Percentiles rank a stretch among this genome's conserved stretches.
These are phyloP conservation scores for Hanseniaspora gamundiae DNA, from an alignment of 1,139 yeast genomes.

Conservation along the genomic window DNA sequence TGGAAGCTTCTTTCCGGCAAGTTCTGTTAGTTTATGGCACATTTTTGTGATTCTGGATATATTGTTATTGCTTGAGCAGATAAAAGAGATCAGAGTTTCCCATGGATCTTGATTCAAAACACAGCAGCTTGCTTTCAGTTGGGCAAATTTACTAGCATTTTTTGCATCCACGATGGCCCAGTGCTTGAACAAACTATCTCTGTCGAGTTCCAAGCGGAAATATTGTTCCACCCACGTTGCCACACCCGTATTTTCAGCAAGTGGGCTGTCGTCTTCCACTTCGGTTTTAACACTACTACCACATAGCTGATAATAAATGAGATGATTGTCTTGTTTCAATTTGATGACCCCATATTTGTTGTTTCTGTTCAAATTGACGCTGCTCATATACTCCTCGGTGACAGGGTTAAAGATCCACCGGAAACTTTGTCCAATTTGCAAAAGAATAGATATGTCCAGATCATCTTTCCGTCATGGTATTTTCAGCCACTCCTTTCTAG, in stretches of 20 bases:
- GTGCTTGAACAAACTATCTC: not conserved
- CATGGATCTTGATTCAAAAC: constrained; percentile 67
- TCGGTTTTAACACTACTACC: not conserved
- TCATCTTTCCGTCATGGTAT: not conserved
- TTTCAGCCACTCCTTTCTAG: not conserved
- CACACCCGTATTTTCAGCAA: not conserved
- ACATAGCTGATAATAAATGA: not conserved
- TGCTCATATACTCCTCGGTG: not conserved
- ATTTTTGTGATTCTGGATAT: constrained; percentile 86
- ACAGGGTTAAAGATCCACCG: not conserved
- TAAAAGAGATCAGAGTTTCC: constrained; percentile 84
- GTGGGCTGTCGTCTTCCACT: not conserved
- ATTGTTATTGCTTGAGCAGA: constrained; percentile 92
- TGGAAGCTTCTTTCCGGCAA: constrained; percentile 57
- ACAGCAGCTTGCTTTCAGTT: not conserved
- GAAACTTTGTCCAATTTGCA: constrained; percentile 2
- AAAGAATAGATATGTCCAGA: not conserved
- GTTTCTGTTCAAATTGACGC: not conserved
- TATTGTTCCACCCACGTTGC: not conserved
- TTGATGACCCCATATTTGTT: not conserved
- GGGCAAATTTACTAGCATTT: not conserved
- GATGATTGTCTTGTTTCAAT: constrained; percentile 1
- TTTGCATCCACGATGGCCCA: not conserved
- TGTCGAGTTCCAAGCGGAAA: not conserved
- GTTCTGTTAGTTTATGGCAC: constrained; percentile 69